Evolutionary conservation across 2,329 filamentous ascomycete genomes (phyloP).

Genomic region (Apiospora pterosperma): DNA sequence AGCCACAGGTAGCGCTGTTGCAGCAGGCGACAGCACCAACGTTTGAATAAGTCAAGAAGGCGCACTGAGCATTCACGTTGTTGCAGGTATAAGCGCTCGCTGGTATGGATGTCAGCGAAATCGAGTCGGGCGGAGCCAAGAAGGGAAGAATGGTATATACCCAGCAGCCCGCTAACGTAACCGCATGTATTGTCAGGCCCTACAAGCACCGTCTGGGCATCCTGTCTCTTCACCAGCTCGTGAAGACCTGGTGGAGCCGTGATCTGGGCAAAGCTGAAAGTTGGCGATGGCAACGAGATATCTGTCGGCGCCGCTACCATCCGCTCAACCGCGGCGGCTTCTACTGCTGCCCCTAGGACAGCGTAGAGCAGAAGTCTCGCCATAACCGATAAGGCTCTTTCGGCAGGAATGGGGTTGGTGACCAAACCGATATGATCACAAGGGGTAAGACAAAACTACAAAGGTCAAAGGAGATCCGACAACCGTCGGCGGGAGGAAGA

Average conservation of each 20-base stretch:
- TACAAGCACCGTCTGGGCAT: constrained; percentile 35
- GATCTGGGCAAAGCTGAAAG: constrained; percentile 36
- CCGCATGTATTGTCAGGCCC: constrained; percentile 50
- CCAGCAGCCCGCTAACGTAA: constrained; percentile 38
- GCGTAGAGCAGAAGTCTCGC: constrained; percentile 21
- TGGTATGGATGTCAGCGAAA: constrained; percentile 13
- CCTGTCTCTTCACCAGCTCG: constrained; percentile 30
- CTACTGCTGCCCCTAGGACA: constrained; percentile 29
- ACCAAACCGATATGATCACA: neutral
- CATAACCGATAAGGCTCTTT: neutral
- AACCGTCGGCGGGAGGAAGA: neutral
- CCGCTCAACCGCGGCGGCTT: constrained; percentile 31
- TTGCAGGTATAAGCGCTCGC: constrained; percentile 39
- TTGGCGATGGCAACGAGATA: constrained; percentile 26
- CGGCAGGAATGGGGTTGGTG: neutral
- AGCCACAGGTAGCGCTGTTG: constrained; percentile 28
- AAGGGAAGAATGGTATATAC: constrained; percentile 19
- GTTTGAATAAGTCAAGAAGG: constrained; percentile 32
- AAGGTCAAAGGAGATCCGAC: neutral
- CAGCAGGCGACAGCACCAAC: constrained; percentile 43
- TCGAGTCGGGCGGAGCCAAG: neutral
- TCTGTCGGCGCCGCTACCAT: constrained; percentile 31
- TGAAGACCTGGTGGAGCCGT: constrained; percentile 35
- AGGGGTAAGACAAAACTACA: neutral
- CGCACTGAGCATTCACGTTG: constrained; percentile 29